These are phyloP conservation scores for Scenedesmus sp. DNA, from an alignment of 163 green algal genomes.

Conservation along the genomic window DNA sequence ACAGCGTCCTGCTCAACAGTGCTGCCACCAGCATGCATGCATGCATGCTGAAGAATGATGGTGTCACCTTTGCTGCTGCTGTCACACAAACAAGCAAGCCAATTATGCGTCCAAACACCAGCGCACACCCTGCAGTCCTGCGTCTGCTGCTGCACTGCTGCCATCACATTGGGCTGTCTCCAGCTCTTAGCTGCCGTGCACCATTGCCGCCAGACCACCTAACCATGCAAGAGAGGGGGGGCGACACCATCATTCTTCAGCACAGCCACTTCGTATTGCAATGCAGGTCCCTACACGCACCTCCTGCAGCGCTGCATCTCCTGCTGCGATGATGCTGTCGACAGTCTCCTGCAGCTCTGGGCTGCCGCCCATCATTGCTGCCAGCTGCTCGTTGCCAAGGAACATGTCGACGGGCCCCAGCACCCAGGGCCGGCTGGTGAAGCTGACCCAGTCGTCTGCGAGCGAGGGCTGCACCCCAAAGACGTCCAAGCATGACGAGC, in stretches of 20 bases:
- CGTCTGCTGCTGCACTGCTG: background rate
- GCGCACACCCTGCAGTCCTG: background rate
- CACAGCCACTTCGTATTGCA: no score
- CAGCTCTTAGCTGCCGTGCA: background rate
- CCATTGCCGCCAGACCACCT: constrained; percentile 9
- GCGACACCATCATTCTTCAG: no score
- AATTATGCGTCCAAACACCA: background rate
- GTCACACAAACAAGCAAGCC: background rate
- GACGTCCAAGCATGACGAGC: background rate
- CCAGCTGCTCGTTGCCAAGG: constrained; percentile 37
- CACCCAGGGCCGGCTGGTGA: constrained; percentile 51
- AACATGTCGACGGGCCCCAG: constrained; percentile 42
- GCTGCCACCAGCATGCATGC: no score
- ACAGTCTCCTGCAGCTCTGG: constrained; percentile 3
- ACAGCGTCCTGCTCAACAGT: no score
- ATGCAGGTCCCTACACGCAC: background rate
- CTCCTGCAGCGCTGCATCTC: constrained; percentile 13
- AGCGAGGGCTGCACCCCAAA: constrained; percentile 1
- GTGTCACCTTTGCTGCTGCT: no score
- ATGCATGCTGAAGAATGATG: no score
- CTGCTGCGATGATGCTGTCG: background rate
- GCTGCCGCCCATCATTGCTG: constrained; percentile 4
- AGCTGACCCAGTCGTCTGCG: constrained; percentile 40
- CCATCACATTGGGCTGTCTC: background rate
- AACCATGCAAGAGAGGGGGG: no score